Conservation (phyloP, 768 basidiomycete species). For the Termitomyces sp. region DNA sequence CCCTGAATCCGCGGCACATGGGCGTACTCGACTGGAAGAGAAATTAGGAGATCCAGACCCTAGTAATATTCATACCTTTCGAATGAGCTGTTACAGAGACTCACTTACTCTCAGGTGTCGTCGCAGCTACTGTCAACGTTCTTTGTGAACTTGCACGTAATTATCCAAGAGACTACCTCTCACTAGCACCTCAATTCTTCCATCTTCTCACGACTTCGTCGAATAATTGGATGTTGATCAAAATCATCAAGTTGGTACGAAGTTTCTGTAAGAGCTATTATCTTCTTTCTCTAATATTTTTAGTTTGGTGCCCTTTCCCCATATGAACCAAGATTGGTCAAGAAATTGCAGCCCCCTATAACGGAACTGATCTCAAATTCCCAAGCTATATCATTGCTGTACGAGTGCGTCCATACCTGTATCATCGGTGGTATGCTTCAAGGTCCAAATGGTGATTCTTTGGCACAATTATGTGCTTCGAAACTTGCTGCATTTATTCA, state of each 20-base stretch:
- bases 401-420: constrained; percentile 97
- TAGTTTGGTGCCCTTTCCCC: constrained; percentile 94
- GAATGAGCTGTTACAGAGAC: neutral
- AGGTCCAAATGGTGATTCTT: constrained; percentile 63
- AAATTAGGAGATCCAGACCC: constrained; percentile 76
- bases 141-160: constrained; percentile 86
- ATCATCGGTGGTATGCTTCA: constrained; percentile 96
- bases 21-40: constrained; percentile 68
- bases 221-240: constrained; percentile 99
- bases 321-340: constrained; percentile 87
- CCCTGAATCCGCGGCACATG: constrained; percentile 68
- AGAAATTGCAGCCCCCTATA: constrained; percentile 90
- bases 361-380: constrained; percentile 95
- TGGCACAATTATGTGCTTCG: constrained; percentile 86
- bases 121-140: constrained; percentile 92
- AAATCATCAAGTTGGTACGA: constrained; percentile 88
- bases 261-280: neutral
- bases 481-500: constrained; percentile 90
- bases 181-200: constrained; percentile 89
- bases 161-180: constrained; percentile 75
- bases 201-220: constrained; percentile 88
- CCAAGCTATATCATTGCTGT: constrained; percentile 89
- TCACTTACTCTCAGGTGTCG: constrained; percentile 53
- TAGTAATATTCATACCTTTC: constrained; percentile 31
- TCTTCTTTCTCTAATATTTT: constrained; percentile 2